Base-by-base conservation (phyloP, 2,329 filamentous ascomycete genomes). In the Phaeosphaeriaceae sp. region DNA sequence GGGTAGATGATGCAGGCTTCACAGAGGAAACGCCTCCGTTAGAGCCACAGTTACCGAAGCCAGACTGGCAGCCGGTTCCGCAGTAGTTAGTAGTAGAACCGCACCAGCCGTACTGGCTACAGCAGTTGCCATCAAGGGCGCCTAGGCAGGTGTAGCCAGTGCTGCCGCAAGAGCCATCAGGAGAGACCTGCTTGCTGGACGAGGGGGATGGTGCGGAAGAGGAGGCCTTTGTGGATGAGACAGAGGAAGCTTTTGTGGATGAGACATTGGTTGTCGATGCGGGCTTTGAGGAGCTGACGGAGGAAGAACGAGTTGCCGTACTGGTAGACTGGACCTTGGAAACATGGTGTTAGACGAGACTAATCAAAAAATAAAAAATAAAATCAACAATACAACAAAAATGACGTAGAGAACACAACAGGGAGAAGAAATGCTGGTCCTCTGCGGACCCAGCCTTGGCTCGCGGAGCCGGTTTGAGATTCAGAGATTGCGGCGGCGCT, bases 121-220 rank as follows among this genome's bases (percentile, higher is more conserved):
- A 80, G 66, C 77, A 79, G 52, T 74, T 64, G 4, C 76, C 76
- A 51, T 76, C 77, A 12, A 61, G 42, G 54, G 71, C 74, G 34
- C 73, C 75, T 21, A 65, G 50, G 54, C 77, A 79, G 12, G 75
- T 78, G 55, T 72, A 72, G 15, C 68, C 70, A 28, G 65, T 60
- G 16, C 72, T 74, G 35, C 76, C 77, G 46, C 77, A 79, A 16
- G 63, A 69, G 18, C 71, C 76, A 40, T 79, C 73, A 30, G 70
- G 58, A 4, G 75, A 74, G 21, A 75, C 63, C 48, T 67, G 70
- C 28, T 53, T 61, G 2, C 63, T 60, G 21, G 8, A 5, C 5
- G 21, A 23, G 21, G 8, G 8, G 21, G 21, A 23, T n/a, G n/a
- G 26, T 42, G 62, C 9, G 39, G 55, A 42, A 50, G 59, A 17